phyloP scores from a whole-genome alignment of 2,329 filamentous ascomycete genomes.

The Hymenoscyphus repandus region DNA sequence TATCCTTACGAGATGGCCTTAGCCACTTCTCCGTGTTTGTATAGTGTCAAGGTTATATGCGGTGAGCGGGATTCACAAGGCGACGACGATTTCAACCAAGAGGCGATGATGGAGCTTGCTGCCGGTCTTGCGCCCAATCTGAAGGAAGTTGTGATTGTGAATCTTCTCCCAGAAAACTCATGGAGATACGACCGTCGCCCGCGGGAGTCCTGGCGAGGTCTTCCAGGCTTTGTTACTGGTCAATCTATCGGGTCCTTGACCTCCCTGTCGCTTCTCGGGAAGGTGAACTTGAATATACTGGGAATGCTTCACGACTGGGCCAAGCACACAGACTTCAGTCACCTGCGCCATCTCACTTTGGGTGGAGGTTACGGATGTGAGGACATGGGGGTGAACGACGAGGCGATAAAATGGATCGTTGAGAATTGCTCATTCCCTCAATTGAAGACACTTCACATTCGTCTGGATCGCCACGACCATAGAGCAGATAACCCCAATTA shows the following conservation, averaged over 20 bases:
- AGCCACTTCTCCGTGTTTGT: slow-evolving; percentile 9
- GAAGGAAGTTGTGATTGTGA: slow-evolving; percentile 11
- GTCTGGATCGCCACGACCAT: slow-evolving; percentile 1
- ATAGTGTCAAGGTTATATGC: slow-evolving; percentile 10
- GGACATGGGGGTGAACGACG: slow-evolving; percentile 1
- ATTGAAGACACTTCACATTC: slow-evolving; percentile 9
- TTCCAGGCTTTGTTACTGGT: slow-evolving; percentile 12
- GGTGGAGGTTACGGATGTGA: slow-evolving; percentile 5
- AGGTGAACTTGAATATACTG: background rate
- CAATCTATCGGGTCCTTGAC: slow-evolving; percentile 8
- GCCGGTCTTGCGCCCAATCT: slow-evolving; percentile 9
- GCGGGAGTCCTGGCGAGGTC: slow-evolving; percentile 10
- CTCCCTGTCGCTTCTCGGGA: slow-evolving; percentile 7
- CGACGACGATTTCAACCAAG: slow-evolving; percentile 11
- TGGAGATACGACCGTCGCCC: slow-evolving; percentile 1
- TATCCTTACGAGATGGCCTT: slow-evolving; percentile 12
- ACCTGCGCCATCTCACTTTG: slow-evolving; percentile 6
- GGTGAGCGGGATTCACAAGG: slow-evolving; percentile 4
- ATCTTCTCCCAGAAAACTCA: slow-evolving; percentile 4
- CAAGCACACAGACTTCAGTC: slow-evolving; percentile 7
- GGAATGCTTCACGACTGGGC: slow-evolving; percentile 6
- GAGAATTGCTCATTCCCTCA: slow-evolving; percentile 10
- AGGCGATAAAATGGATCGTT: slow-evolving; percentile 8
- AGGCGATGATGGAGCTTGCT: slow-evolving; percentile 12
- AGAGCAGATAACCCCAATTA: slow-evolving; percentile 8